Percentiles rank a stretch among this genome's conserved stretches.
These are phyloP conservation scores for Mucuna pruriens DNA, from an alignment of 306 rosid species.

Conservation along the genomic window DNA sequence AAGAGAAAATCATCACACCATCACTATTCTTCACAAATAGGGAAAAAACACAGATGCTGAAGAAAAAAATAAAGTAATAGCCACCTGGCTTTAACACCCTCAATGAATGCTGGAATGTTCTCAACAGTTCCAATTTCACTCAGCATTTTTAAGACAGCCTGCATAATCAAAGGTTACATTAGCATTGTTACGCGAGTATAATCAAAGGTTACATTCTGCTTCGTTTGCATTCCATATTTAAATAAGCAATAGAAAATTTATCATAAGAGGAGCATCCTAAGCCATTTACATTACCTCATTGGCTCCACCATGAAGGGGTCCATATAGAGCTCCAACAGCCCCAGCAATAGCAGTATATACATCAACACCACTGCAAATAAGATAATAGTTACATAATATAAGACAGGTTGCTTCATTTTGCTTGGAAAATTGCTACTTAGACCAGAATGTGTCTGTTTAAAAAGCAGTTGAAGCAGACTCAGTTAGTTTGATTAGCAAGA, in stretches of 20 bases:
- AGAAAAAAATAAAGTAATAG: constrained; percentile 25
- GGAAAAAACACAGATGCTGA: neutral
- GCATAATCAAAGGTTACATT: constrained; percentile 33
- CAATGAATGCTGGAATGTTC: constrained; percentile 85
- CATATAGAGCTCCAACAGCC: constrained; percentile 89
- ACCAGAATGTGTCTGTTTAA: neutral
- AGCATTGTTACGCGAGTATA: constrained; percentile 8
- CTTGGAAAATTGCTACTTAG: neutral
- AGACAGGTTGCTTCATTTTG: constrained; percentile 12
- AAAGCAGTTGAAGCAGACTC: neutral
- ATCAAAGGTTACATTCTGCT: neutral
- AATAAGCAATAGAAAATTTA: neutral
- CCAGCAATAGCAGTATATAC: constrained; percentile 91
- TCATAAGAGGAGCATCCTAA: constrained; percentile 1
- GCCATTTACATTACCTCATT: constrained; percentile 66
- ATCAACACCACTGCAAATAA: constrained; percentile 78
- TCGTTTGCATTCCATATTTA: neutral
- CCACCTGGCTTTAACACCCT: constrained; percentile 89
- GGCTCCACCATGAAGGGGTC: constrained; percentile 94
- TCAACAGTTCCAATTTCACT: constrained; percentile 84
- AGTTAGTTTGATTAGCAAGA: neutral
- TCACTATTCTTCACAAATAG: neutral
- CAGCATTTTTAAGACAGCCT: constrained; percentile 93
- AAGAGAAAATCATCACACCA: constrained; percentile 1
- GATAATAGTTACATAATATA: constrained; percentile 17